A percentile compares a stretch with the other conserved stretches of the same genome.
Evolutionary conservation across 2,329 filamentous ascomycete genomes (phyloP).

Genomic region (Sporothrix dimorphospora): DNA sequence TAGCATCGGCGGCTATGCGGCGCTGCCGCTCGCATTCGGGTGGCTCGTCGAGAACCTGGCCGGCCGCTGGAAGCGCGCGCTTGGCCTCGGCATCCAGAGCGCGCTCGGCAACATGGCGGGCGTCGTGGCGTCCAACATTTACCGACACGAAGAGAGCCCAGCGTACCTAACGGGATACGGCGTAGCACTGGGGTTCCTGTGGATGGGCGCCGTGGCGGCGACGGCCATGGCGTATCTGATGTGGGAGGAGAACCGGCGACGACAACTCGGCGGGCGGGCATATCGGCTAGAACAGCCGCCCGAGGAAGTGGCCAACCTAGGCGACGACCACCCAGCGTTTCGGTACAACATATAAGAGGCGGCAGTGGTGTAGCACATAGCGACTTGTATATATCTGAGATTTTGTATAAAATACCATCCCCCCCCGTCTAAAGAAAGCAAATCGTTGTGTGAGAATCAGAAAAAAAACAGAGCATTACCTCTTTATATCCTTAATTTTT

Average conservation of each 20-base stretch:
- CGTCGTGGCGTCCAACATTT: conserved; percentile 57
- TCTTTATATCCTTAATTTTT: too few relatives aligned
- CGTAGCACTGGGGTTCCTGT: conserved; percentile 50
- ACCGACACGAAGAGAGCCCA: conserved; percentile 49
- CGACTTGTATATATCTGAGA: background rate
- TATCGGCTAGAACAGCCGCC: conserved; percentile 35
- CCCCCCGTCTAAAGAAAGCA: too few relatives aligned
- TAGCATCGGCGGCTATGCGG: conserved; percentile 56
- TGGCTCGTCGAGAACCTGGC: conserved; percentile 62
- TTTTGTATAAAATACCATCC: background rate
- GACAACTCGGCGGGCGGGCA: conserved; percentile 41
- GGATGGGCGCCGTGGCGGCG: conserved; percentile 47
- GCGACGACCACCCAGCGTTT: conserved; percentile 43
- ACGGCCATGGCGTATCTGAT: conserved; percentile 39
- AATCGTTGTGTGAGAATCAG: too few relatives aligned
- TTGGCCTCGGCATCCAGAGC: conserved; percentile 57
- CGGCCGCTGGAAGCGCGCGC: conserved; percentile 60
- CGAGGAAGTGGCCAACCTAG: conserved; percentile 43
- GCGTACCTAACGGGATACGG: conserved; percentile 55
- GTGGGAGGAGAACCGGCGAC: conserved; percentile 43
- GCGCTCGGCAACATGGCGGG: conserved; percentile 55
- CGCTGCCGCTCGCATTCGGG: conserved; percentile 54
- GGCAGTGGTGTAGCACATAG: background rate
- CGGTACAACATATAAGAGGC: conserved; percentile 16
- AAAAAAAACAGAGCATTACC: too few relatives aligned